Evolutionary conservation across 306 rosid species (phyloP), one percentile per base, ranked within the genome.

Genomic region (Cyclanthera cordifolia): DNA sequence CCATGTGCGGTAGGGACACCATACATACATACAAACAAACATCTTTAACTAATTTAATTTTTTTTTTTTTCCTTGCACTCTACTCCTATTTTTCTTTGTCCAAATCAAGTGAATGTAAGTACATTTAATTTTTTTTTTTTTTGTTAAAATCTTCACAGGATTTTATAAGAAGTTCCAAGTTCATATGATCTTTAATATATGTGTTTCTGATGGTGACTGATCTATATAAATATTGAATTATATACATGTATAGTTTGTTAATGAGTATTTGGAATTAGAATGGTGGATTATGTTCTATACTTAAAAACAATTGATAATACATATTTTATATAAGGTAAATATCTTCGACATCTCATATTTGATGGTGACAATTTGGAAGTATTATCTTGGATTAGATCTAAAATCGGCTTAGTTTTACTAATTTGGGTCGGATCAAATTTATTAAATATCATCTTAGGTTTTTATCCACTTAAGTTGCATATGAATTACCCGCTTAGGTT

Each of bases 1-100:
- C 69, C 69, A 61, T 61, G 69, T 61, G 69, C 50, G 50, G 51
- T 34, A 61, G 69, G 28, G 50, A 34, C 65, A 57, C 2, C 21
- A 57, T 25, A 28, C 14, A 28, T 7, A 30, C 21, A 28, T 15
- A 57, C 21, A 28, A 17, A 32, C 67, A 60, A 61, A 37, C 68
- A 61, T 32, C 28, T 61, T 61, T 39, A 61, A 17, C 50, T 27
- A 11, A 17, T 19, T 61, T 39, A 4, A n/a, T n/a, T n/a, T n/a
- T 1, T 37, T 34, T 20, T 37, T 8, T 20, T 39, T 61, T 61
- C 51, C 69, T 61, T 61, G 27, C 17, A 37, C 68, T 17, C 49
- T 39, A 37, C 68, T 39, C 4, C 34, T 19, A n/a, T 58, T 32
- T 1, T 17, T 6, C 15, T 12, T n/a, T 0, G 66, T 59, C 66